Percentiles rank a stretch among this genome's conserved stretches.
Conservation (phyloP, 345 rosid species). For the Gossypium sturtianum region DNA sequence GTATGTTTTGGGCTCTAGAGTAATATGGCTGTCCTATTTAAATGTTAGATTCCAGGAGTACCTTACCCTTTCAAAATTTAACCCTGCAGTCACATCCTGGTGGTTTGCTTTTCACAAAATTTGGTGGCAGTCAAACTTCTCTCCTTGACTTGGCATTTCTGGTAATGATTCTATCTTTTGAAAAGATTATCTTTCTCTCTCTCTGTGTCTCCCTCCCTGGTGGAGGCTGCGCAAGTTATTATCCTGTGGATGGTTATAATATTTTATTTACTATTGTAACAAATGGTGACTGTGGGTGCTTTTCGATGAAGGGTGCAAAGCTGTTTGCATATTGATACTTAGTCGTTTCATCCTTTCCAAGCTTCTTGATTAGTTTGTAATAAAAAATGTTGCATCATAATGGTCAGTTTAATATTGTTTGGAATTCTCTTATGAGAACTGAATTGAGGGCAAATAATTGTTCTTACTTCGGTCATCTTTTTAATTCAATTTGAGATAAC, state of each 20-base stretch:
- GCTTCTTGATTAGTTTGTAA: neutral
- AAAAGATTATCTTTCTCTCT: neutral
- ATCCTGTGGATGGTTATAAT: neutral
- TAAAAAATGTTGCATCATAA: neutral
- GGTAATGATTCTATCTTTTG: conserved; percentile 29
- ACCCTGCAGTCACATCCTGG: conserved; percentile 80
- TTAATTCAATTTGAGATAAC: too few relatives aligned
- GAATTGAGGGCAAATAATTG: too few relatives aligned
- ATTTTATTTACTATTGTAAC: neutral
- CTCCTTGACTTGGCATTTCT: conserved; percentile 87
- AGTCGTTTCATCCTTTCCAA: neutral
- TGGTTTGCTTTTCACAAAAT: conserved; percentile 76
- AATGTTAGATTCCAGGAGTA: neutral
- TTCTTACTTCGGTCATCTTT: too few relatives aligned
- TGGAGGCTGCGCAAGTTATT: neutral
- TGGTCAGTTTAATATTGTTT: neutral
- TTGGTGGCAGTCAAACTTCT: conserved; percentile 76
- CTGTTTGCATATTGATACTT: neutral
- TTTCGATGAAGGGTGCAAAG: neutral
- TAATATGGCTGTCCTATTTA: neutral
- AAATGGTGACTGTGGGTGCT: neutral
- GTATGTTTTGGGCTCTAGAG: neutral
- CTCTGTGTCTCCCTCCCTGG: neutral
- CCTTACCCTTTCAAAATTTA: conserved; percentile 14
- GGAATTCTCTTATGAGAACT: too few relatives aligned